Evolutionary conservation across 1,284 basidiomycete species (phyloP).

Genomic region (Microbotryomycetes sp.): DNA sequence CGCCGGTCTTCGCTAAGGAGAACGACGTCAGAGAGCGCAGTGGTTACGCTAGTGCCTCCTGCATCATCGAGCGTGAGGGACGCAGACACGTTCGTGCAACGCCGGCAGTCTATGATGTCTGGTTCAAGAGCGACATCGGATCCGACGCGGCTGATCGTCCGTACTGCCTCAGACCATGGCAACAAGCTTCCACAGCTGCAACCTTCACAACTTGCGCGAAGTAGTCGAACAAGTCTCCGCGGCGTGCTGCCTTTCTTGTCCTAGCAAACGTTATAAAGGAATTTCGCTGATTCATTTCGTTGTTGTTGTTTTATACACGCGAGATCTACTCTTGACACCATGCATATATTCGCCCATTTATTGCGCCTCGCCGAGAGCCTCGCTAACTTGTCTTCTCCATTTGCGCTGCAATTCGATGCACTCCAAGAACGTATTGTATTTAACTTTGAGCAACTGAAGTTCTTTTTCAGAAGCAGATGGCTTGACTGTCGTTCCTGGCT

Average conservation of each 20-base stretch:
- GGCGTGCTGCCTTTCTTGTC: neutral
- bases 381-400: constrained; percentile 49
- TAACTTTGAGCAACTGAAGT: constrained; percentile 71
- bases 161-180: no score
- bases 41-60: neutral
- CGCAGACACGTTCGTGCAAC: no score
- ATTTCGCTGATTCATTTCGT: neutral
- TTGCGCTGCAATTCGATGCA: constrained; percentile 76
- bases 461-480: constrained; percentile 56
- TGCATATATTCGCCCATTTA: neutral
- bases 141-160: neutral
- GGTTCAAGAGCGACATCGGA: neutral
- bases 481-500: constrained; percentile 64
- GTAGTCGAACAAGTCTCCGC: neutral
- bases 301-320: neutral
- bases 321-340: neutral
- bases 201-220: no score
- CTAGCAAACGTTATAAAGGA: neutral
- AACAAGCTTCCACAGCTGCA: no score
- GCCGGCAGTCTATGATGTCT: neutral
- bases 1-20: neutral
- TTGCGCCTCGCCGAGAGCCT: constrained; percentile 28
- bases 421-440: constrained; percentile 90
- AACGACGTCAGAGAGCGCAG: neutral
- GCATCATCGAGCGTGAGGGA: neutral